Evolutionary conservation across 148 eudicot species (phyloP).

Genomic region (Vaccinium macrocarpon): DNA sequence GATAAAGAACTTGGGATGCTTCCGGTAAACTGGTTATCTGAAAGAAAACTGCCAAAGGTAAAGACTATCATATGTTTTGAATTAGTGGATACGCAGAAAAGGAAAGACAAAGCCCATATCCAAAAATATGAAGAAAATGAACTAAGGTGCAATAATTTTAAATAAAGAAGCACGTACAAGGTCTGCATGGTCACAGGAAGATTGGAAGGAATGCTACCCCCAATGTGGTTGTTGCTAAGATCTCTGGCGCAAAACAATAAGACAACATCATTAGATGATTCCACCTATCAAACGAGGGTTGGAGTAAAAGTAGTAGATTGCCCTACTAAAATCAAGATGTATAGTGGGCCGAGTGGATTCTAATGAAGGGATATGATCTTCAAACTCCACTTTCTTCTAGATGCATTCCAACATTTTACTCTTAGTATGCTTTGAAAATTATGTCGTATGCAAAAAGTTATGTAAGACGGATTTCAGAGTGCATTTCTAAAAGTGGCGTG

Average conservation of each 20-base stretch:
- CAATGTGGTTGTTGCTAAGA: conserved; percentile 76
- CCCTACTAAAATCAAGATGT: conserved; percentile 6
- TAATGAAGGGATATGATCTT: not conserved
- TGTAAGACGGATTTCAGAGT: not conserved
- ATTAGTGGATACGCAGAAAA: not conserved
- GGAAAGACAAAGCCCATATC: not conserved
- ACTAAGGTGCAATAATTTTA: not conserved
- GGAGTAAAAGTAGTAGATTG: not conserved
- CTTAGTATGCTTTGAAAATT: not conserved
- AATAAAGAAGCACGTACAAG: conserved; percentile 43
- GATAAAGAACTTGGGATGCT: conserved; percentile 73
- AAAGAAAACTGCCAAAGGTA: conserved; percentile 82
- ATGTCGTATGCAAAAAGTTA: not conserved
- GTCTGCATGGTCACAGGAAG: conserved; percentile 64
- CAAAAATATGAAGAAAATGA: conserved; percentile 13
- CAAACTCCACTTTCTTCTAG: not conserved
- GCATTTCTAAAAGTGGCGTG: not conserved
- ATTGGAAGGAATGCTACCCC: conserved; percentile 78
- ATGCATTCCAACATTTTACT: not conserved
- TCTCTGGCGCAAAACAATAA: conserved; percentile 46
- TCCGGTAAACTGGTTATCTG: conserved; percentile 79
- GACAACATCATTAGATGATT: conserved; percentile 5
- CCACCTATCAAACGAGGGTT: not conserved
- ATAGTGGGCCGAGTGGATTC: not conserved
- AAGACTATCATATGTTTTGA: conserved; percentile 41